Evolutionary conservation across 1,284 basidiomycete species (phyloP).

Genomic region (Naganishia albida): DNA sequence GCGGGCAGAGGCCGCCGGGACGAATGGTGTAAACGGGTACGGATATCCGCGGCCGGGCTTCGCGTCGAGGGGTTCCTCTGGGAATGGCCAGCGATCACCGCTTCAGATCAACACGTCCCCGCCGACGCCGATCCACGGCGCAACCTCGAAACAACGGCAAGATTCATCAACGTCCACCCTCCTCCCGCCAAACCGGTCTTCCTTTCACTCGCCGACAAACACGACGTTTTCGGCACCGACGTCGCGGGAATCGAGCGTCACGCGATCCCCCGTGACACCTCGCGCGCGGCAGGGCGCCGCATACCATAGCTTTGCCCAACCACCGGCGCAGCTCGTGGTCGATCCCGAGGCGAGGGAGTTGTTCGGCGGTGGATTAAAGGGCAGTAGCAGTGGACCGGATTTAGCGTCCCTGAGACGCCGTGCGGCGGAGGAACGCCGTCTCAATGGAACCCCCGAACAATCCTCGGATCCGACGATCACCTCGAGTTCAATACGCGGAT

Average conservation of each 20-base stretch:
- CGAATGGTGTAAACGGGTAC: neutral
- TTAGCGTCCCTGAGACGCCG: constrained; percentile 10
- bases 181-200: neutral
- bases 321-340: neutral
- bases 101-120: no score
- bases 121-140: neutral
- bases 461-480: neutral
- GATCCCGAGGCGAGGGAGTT: constrained; percentile 19
- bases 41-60: no score
- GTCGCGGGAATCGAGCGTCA: constrained; percentile 5
- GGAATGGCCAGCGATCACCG: neutral
- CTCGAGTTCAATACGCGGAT: neutral
- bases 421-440: neutral
- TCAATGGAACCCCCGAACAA: neutral
- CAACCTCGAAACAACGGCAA: neutral
- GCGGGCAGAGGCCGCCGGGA: neutral
- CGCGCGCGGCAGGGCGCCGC: neutral
- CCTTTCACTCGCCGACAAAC: neutral
- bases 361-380: neutral
- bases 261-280: constrained; percentile 6
- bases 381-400: constrained; percentile 13
- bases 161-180: constrained; percentile 3
- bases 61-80: neutral
- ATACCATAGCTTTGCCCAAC: constrained; percentile 6
- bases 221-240: constrained; percentile 2